Evolutionary conservation across 2,329 filamentous ascomycete species (phyloP).

Genomic region (Sordariomycetes sp.): DNA sequence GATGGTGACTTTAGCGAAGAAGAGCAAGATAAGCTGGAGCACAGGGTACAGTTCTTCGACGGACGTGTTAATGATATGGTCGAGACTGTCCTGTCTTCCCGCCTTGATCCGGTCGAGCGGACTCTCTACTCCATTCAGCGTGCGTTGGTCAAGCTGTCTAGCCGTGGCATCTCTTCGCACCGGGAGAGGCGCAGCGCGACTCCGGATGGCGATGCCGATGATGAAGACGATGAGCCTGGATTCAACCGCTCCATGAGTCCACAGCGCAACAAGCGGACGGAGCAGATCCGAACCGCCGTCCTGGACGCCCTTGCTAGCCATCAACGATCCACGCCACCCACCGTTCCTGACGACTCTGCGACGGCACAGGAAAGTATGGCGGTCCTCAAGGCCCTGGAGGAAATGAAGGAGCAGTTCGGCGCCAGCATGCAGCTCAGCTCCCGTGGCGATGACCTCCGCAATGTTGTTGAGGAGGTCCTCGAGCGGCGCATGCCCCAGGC

Average conservation of each 20-base stretch:
- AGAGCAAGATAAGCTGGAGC: conserved; percentile 71
- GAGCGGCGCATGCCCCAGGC: conserved; percentile 40
- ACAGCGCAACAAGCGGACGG: conserved; percentile 61
- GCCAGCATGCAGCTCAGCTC: conserved; percentile 28
- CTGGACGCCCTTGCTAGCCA: conserved; percentile 58
- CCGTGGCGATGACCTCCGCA: conserved; percentile 40
- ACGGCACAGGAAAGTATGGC: conserved; percentile 26
- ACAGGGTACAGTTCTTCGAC: conserved; percentile 80
- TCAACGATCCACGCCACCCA: conserved; percentile 23
- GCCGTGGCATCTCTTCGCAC: conserved; percentile 39
- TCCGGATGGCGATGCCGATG: conserved; percentile 84
- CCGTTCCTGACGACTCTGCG: neutral
- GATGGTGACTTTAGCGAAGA: conserved; percentile 72
- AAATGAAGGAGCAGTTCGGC: conserved; percentile 42
- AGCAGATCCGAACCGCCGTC: conserved; percentile 65
- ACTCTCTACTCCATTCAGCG: conserved; percentile 65
- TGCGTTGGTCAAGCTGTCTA: conserved; percentile 45
- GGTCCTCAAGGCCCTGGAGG: conserved; percentile 54
- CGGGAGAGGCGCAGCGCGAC: conserved; percentile 54
- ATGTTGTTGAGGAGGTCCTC: conserved; percentile 50
- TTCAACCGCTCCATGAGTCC: conserved; percentile 63
- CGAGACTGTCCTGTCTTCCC: conserved; percentile 59
- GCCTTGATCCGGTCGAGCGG: conserved; percentile 69
- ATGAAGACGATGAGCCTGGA: conserved; percentile 68
- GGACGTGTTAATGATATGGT: conserved; percentile 80